These are phyloP conservation scores for Vitis riparia DNA, from an alignment of 164 flowering plant genomes.

Conservation along the genomic window DNA sequence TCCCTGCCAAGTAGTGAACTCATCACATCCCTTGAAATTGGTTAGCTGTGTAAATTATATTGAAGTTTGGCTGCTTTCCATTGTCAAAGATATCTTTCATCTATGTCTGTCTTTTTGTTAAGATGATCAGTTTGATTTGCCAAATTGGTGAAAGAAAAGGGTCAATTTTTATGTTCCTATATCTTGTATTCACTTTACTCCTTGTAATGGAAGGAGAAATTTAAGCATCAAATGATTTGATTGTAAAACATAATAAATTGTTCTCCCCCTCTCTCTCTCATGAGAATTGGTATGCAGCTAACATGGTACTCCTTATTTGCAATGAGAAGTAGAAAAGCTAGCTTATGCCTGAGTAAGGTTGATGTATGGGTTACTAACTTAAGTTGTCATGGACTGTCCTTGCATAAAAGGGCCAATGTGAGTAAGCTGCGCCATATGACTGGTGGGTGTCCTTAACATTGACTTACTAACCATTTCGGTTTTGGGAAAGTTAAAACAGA, in stretches of 20 bases:
- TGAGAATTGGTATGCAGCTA: too few relatives aligned
- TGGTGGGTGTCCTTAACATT: too few relatives aligned
- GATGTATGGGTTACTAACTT: too few relatives aligned
- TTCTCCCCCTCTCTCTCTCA: too few relatives aligned
- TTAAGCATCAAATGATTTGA: background rate
- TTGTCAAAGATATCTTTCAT: background rate
- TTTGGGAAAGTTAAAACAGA: too few relatives aligned
- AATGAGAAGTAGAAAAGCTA: too few relatives aligned
- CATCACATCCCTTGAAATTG: background rate
- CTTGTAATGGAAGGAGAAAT: background rate
- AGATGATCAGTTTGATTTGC: background rate
- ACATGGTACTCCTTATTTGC: too few relatives aligned
- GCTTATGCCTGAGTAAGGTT: too few relatives aligned
- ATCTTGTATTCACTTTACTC: background rate
- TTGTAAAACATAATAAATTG: background rate
- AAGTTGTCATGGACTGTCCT: too few relatives aligned
- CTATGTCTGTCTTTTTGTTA: background rate
- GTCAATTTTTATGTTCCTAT: background rate
- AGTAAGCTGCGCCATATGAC: too few relatives aligned
- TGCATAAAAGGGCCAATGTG: too few relatives aligned
- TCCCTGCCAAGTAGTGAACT: slow-evolving; percentile 36
- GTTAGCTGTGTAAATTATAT: background rate
- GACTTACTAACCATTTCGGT: too few relatives aligned
- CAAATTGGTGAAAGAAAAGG: background rate
- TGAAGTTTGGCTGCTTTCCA: background rate